Conservation (phyloP, 2,329 filamentous ascomycete genomes). For the Apiospora phragmitis region DNA sequence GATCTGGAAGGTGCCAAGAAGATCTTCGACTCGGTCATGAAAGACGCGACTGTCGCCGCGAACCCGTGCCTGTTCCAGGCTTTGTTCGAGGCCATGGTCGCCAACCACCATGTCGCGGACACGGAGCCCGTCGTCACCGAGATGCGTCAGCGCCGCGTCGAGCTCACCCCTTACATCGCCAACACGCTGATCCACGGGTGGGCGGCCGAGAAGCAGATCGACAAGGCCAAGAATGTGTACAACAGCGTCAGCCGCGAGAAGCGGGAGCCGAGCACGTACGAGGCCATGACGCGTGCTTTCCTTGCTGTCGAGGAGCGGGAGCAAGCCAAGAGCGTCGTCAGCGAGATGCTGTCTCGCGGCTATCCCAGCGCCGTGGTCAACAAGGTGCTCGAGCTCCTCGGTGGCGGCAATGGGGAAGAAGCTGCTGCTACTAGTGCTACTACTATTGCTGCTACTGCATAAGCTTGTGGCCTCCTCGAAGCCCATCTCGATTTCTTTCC, state of each 20-base stretch:
- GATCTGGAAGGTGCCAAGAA: slow-evolving; percentile 82
- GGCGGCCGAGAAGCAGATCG: slow-evolving; percentile 80
- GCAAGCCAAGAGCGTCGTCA: slow-evolving; percentile 74
- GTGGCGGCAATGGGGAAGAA: slow-evolving; percentile 51
- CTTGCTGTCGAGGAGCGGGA: slow-evolving; percentile 80
- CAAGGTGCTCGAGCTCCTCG: slow-evolving; percentile 90
- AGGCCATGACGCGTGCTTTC: slow-evolving; percentile 95
- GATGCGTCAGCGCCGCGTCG: slow-evolving; percentile 74
- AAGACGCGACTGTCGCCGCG: slow-evolving; percentile 64
- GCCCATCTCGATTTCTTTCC: slow-evolving; percentile 10
- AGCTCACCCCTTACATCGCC: slow-evolving; percentile 95
- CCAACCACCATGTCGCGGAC: slow-evolving; percentile 80
- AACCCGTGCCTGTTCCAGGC: slow-evolving; percentile 93
- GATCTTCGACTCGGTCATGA: slow-evolving; percentile 79
- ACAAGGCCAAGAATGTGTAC: slow-evolving; percentile 78
- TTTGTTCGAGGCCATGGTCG: slow-evolving; percentile 95
- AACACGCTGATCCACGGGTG: slow-evolving; percentile 98
- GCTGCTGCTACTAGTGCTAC: slow-evolving; percentile 25
- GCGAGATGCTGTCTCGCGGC: slow-evolving; percentile 86
- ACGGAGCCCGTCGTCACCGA: slow-evolving; percentile 72
- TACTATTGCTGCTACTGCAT: not conserved
- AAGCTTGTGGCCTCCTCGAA: not conserved
- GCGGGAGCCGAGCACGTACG: slow-evolving; percentile 96
- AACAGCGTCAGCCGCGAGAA: slow-evolving; percentile 73
- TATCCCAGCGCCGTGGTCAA: slow-evolving; percentile 90